Evolutionary conservation across 2,329 filamentous ascomycete species (phyloP), one percentile per base, ranked within the genome.

Genomic region (Akanthomyces dipterigenus): DNA sequence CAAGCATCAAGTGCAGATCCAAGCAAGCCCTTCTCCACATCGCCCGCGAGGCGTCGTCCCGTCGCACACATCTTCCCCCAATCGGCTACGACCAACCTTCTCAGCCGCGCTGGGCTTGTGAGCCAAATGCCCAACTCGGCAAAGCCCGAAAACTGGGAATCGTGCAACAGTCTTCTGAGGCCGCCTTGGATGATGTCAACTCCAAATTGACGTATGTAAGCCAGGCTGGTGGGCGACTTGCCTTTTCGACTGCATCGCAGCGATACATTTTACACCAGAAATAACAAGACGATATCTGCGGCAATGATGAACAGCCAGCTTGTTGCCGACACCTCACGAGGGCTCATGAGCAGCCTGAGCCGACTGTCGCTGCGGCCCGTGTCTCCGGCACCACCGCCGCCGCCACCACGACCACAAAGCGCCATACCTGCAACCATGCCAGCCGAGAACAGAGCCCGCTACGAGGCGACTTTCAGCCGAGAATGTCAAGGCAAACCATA

Each of bases 401-500:
- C 20, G 20, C 31, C 31, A 34, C 31, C 31, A 34, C 8, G 7
- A 9, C 31, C 8, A 11, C 31, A 34, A 9, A 34, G 31, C 31
- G 31, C 38, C 5, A 14, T 46, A 24, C 9, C 43, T 2, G 9
- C 2, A 14, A 14, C 11, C 16, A 53, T 54, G 16, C 46, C 55
- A 12, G 3, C 55, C 3, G 54, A 58, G 11, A 51, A 22, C 18
- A 51, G 28, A 43, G 54, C 55, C 1, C 34, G 42, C 16, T 58
- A 58, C 31, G 60, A 58, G 22, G 40, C 24, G 3, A 36, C 40
- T 1, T 57, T 62, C 18, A 9, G 26, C 22, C 46, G 31, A 24
- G 18, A 50, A 20, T 36, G 54, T 45, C 24, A 42, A 22, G 48
- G 64, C 8, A 66, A 63, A 43, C 43, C 63, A 0, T 65, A 64